Conservation (phyloP, 2,329 filamentous ascomycete genomes). For the Arthrobotrys megalospora region DNA sequence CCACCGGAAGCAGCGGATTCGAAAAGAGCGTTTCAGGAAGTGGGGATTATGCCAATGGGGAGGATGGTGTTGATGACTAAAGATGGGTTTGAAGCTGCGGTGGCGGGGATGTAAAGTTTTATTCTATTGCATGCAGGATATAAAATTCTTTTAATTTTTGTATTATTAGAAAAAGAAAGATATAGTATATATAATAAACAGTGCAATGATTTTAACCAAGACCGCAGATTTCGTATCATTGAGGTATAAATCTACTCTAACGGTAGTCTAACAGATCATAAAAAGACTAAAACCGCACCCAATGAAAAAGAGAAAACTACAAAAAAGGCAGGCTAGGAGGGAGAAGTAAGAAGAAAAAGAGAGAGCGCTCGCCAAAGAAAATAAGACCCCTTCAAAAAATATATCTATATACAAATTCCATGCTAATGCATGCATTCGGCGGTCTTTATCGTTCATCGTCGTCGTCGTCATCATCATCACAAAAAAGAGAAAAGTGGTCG, state of each 20-base stretch:
- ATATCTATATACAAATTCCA: conserved; percentile 38
- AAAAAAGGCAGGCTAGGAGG: not conserved
- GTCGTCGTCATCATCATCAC: not conserved
- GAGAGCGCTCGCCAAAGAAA: not conserved
- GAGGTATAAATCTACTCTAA: not conserved
- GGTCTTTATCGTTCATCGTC: too few relatives aligned
- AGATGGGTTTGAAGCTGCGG: conserved; percentile 41
- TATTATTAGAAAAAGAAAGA: not conserved
- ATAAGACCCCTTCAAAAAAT: not conserved
- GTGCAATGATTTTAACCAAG: not conserved
- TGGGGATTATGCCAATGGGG: conserved; percentile 82
- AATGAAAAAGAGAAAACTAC: not conserved
- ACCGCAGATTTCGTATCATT: not conserved
- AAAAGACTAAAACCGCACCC: not conserved
- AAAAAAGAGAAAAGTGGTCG: conserved; percentile 2
- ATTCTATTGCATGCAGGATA: not conserved
- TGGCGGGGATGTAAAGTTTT: conserved; percentile 29
- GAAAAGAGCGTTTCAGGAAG: conserved; percentile 93
- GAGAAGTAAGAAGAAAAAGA: not conserved
- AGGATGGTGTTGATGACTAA: conserved; percentile 46
- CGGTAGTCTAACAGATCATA: too few relatives aligned
- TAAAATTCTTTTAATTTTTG: not conserved
- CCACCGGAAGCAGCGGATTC: conserved; percentile 88
- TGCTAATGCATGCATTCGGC: conserved; percentile 3
- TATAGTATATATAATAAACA: too few relatives aligned